Evolutionary conservation across 2,329 filamentous ascomycete genomes (phyloP).

Genomic region (Myriosclerotinia duriaeana): DNA sequence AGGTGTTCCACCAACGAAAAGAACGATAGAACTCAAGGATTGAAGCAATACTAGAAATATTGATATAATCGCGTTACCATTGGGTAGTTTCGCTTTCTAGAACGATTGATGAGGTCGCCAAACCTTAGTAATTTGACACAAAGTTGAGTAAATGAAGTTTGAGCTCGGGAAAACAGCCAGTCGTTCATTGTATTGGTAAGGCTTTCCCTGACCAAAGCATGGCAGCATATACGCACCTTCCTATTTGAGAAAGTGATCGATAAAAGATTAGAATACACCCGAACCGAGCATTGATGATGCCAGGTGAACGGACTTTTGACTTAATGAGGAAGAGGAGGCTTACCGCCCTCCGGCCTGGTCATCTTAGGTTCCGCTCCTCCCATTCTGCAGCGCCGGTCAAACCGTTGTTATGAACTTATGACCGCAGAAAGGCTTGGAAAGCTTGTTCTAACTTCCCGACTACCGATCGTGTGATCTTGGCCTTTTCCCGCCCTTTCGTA

Average conservation of each 20-base stretch:
- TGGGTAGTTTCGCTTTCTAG: neutral
- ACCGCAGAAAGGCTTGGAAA: constrained; percentile 9
- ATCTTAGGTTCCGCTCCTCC: neutral
- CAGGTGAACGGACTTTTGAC: neutral
- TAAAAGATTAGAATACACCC: neutral
- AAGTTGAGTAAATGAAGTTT: neutral
- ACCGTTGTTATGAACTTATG: neutral
- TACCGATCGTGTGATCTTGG: neutral
- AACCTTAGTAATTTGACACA: neutral
- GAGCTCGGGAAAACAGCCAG: neutral
- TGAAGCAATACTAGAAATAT: neutral
- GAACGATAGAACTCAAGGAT: neutral
- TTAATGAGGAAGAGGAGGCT: neutral
- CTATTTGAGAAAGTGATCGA: neutral
- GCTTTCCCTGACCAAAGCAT: neutral
- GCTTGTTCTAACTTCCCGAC: constrained; percentile 7
- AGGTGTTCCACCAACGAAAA: constrained; percentile 10
- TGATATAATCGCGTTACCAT: neutral
- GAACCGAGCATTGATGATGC: neutral
- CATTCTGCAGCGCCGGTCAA: neutral
- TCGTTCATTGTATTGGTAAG: neutral
- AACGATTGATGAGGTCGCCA: neutral
- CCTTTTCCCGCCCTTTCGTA: neutral
- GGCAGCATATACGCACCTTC: constrained; percentile 10
- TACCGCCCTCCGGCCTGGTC: neutral